A percentile compares a stretch with the other conserved stretches of the same genome.
These are phyloP conservation scores for Saccharomycopsis hybrid DNA, from an alignment of 1,139 yeast genomes.

Conservation along the genomic window DNA sequence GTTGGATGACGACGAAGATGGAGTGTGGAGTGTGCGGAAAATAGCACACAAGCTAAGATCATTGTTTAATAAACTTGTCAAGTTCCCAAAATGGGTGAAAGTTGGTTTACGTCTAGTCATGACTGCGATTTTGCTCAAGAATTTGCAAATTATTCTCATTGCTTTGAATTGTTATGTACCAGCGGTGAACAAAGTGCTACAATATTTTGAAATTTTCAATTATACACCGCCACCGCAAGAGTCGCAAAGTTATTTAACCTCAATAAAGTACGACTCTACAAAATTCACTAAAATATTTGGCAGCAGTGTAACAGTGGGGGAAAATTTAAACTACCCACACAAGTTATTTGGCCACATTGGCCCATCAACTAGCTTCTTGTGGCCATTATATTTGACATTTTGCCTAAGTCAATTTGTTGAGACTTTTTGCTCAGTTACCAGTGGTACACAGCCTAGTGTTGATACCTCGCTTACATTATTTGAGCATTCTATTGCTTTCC, in stretches of 20 bases:
- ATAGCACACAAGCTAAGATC: too few relatives aligned
- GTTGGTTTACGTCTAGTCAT: slow-evolving; percentile 35
- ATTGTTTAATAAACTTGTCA: background rate
- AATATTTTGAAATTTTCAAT: slow-evolving; percentile 22
- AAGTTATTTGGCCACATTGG: slow-evolving; percentile 30
- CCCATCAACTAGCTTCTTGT: slow-evolving; percentile 50
- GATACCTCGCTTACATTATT: slow-evolving; percentile 69
- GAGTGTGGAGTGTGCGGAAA: too few relatives aligned
- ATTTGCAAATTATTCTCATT: slow-evolving; percentile 34
- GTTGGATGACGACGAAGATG: too few relatives aligned
- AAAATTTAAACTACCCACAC: slow-evolving; percentile 10
- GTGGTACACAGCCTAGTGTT: slow-evolving; percentile 51
- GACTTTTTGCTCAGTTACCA: slow-evolving; percentile 56
- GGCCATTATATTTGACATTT: slow-evolving; percentile 57
- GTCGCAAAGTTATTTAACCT: background rate
- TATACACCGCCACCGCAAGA: slow-evolving; percentile 7
- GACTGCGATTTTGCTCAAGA: slow-evolving; percentile 32
- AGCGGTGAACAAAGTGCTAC: slow-evolving; percentile 22
- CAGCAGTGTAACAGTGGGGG: background rate
- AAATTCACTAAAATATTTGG: background rate
- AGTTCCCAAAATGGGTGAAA: slow-evolving; percentile 19
- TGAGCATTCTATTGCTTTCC: slow-evolving; percentile 69
- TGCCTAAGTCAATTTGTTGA: slow-evolving; percentile 66
- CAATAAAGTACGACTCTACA: background rate
- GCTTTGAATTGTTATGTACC: slow-evolving; percentile 32